phyloP scores from a whole-genome alignment of 2,329 filamentous ascomycete genomes.

The Rhynchosporium agropyri region DNA sequence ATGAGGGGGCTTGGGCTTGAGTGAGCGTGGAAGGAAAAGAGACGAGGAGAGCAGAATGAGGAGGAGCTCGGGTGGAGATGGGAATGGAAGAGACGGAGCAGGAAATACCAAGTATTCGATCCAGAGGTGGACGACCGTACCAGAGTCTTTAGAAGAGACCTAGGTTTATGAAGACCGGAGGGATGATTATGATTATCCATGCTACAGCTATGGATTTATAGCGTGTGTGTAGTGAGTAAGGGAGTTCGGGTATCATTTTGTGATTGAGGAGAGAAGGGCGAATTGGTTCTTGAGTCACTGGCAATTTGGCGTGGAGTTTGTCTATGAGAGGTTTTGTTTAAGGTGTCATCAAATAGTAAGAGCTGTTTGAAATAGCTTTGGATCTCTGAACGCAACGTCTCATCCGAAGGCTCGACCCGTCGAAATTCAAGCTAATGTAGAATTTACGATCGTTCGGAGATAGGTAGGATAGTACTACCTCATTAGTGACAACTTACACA shows the following conservation, averaged over 20 bases:
- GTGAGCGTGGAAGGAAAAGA: background rate
- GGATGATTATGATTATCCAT: conserved; percentile 34
- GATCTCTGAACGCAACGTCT: background rate
- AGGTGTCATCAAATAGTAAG: too few relatives aligned
- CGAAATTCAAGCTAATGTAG: background rate
- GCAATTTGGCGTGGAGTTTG: background rate
- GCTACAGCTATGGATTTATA: conserved; percentile 32
- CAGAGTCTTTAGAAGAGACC: conserved; percentile 35
- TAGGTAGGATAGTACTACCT: too few relatives aligned
- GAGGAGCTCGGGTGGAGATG: too few relatives aligned
- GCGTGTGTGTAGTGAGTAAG: conserved; percentile 33
- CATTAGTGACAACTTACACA: too few relatives aligned
- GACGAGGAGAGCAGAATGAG: too few relatives aligned
- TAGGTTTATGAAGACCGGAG: conserved; percentile 33
- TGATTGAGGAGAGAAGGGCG: background rate
- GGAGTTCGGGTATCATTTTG: conserved; percentile 30
- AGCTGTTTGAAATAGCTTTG: too few relatives aligned
- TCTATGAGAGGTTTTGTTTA: too few relatives aligned
- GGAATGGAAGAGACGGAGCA: too few relatives aligned
- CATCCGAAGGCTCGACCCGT: background rate
- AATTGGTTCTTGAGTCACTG: background rate
- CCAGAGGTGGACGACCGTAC: conserved; percentile 30
- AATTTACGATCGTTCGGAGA: too few relatives aligned
- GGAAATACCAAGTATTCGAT: conserved; percentile 29
- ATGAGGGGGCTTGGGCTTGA: conserved; percentile 5